Base-by-base conservation (phyloP, 192 early-diverging fungal species). In the Coemansia sp. region DNA sequence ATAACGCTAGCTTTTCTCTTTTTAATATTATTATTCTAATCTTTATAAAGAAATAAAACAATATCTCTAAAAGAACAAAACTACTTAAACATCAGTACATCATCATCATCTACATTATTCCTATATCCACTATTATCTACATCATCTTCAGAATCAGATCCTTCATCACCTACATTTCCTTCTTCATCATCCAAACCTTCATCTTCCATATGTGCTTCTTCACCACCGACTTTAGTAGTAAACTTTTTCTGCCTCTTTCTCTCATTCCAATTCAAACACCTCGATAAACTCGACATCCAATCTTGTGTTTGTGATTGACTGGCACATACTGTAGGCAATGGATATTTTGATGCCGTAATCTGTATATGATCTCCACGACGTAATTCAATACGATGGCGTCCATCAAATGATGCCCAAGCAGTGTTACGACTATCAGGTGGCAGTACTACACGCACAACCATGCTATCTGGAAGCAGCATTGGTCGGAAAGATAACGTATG, bases 351-450 rank as follows among this genome's bases (percentile, higher is more conserved):
- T 7, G 94, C 87, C 0, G 87, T 87, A 23, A 98, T 82, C 60
- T 87, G 83, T 33, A 95, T 86, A 53, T 89, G 86, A 56, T 95
- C 95, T 10, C 91, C 93, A 56, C 85, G 82, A 30, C 78, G 72
- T 25, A 99, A 78, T 53, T 98, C 90, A 0, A 92, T 87, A 2
- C 97, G 83, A 46, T 93, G 85, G 25, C 97, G 82, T 2, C 94
- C 97, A 60, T 99, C 97, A 53, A 97, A 95, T 52, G 84, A 82
- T 41, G 85, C 94, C 94, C 93, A 99, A 9, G 92, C 96, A 1
- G 90, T 90, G 42, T 81, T 83, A 11, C 96, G 80, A 13, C 85
- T 85, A 68, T 90, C 85, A 11, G 80, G 83, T 1, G 91, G 91
- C 17, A 99, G 81, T 44, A 83, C 82, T 6, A 99, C 86, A 1